Base-by-base conservation (phyloP, 768 basidiomycete genomes). In the Leucosporidium creatinivorum region DNA sequence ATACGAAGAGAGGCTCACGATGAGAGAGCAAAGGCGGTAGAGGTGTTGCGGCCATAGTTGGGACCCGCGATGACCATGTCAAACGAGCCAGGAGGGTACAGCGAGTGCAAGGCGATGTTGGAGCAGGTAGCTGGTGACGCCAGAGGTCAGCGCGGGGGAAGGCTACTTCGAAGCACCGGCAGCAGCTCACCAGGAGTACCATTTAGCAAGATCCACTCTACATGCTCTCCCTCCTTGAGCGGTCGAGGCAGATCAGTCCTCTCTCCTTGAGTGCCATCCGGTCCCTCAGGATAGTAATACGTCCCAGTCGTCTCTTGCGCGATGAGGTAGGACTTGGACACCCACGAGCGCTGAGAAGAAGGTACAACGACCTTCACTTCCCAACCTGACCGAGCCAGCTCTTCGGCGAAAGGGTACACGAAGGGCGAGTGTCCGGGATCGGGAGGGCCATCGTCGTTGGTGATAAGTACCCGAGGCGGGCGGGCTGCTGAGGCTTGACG, bases 361-460 rank as follows among this genome's bases (percentile, higher is more conserved):
- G 80, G 80, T 4, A 79, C 75, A 57, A 80, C 80, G 31, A 80
- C 79, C 30, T 73, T 70, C 4, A 80, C 78, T 19, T 80, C 77
- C 76, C 77, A 79, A 0, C 77, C 78, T 9, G 39, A 44, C 10
- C 39, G 39, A 12, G 39, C 69, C 2, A 80, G 73, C 4, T 70
- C 72, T 26, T 73, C 74, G 31, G 76, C 77, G 65, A 80, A 80
- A 0, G 73, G 75, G 72, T 74, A 80, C 65, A 80, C 77, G 74
- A 79, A 79, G 10, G 80, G 80, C 3, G 78, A 79, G 36, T 77
- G 76, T 13, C 66, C 68, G 0, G 17, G 1, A 8, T n/a, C 23
- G 26, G 73, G 63, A 1, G 74, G 78, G 19, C 80, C 80, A 67
- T 80, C 80, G 69, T 80, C 80, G 71, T 80, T 80, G 21, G 63